A percentile compares a stretch with the other conserved stretches of the same genome.
Conservation (phyloP, 345 rosid species). For the Nephelium lappaceum region DNA sequence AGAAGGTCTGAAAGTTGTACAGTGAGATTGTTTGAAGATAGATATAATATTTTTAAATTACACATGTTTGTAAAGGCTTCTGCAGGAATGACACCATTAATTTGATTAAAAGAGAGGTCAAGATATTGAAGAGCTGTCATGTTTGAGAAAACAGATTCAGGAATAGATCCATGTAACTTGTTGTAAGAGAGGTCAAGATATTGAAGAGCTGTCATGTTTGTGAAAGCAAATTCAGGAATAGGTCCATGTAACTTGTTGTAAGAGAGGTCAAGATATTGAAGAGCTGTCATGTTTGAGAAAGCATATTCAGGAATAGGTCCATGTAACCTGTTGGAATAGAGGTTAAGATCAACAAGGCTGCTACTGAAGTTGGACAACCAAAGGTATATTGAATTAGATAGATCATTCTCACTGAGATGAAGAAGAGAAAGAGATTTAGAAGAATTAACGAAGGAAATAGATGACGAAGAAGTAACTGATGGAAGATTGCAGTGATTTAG, state of each 20-base stretch:
- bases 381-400: not conserved
- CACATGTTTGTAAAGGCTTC: not conserved
- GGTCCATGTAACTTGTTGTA: too few species aligned
- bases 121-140: not conserved
- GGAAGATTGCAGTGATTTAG: too few species aligned
- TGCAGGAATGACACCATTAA: not conserved
- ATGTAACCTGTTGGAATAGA: not conserved
- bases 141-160: not conserved
- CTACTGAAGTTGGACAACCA: constrained; percentile 12
- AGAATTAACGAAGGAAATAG: not conserved
- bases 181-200: too few species aligned
- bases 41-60: too few species aligned
- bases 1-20: too few species aligned
- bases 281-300: constrained; percentile 2
- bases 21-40: too few species aligned
- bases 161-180: not conserved
- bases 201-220: not conserved
- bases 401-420: not conserved
- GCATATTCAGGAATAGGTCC: constrained; percentile 7
- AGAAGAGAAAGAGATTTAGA: not conserved
- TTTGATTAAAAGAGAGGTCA: not conserved
- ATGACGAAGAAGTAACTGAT: not conserved
- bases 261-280: not conserved
- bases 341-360: constrained; percentile 12
- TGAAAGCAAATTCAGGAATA: too few species aligned